Evolutionary conservation across 2,329 filamentous ascomycete genomes (phyloP).

Genomic region (Paracamarosporium sp.): DNA sequence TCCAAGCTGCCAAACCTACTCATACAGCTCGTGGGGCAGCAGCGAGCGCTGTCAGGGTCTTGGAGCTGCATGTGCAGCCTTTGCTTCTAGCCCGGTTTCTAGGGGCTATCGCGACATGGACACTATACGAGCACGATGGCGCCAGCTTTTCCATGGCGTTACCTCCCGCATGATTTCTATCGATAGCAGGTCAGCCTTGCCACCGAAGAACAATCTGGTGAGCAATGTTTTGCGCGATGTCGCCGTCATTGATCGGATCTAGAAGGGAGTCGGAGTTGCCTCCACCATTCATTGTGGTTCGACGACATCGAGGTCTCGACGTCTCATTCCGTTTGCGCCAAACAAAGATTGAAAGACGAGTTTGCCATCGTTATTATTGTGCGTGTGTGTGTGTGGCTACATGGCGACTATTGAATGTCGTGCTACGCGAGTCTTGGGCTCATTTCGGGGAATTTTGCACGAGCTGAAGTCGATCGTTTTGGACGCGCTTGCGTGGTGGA

Average conservation of each 20-base stretch:
- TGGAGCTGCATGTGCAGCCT: not conserved
- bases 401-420: constrained; percentile 12
- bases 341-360: not conserved
- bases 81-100: not conserved
- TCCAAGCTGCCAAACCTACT: constrained; percentile 1
- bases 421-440: constrained; percentile 5
- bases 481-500: not conserved
- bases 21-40: not conserved
- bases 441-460: constrained; percentile 13
- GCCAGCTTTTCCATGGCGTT: not conserved
- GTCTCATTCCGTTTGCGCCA: not conserved
- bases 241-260: not conserved
- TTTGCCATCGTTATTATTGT: no score
- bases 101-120: no score
- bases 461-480: constrained; percentile 3
- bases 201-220: not conserved
- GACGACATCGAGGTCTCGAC: not conserved
- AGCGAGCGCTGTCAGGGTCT: constrained; percentile 1
- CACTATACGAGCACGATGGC: no score
- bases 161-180: no score
- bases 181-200: no score
- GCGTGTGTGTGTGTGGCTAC: not conserved
- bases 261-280: not conserved
- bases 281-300: not conserved
- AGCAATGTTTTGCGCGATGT: not conserved